Evolutionary conservation across 2,329 filamentous ascomycete genomes (phyloP), one percentile per base, ranked within the genome.

Genomic region (Remersonia thermophila): DNA sequence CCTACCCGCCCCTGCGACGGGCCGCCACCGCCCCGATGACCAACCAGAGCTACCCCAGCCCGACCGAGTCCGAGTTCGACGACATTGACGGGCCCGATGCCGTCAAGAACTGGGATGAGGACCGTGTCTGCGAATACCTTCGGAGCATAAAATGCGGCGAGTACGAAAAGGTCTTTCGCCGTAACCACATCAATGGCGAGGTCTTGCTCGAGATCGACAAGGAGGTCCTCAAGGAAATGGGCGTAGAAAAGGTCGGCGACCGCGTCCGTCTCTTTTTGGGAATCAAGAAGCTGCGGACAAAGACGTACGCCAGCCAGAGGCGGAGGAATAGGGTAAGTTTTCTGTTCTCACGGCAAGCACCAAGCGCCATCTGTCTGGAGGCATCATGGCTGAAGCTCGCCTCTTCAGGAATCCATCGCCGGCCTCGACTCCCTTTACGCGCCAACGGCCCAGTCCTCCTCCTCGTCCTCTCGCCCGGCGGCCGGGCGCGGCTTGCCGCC

Each of bases 151-250:
- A 93, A 54, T 96, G 87, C 55, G 79, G 80, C 49, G 86, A 96
- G 55, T 96, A 98, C 60, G 86, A 94, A 55, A 78, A 83, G 52
- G 61, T 94, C 17, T 95, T 95, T 60, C 62, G 83, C 61, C 78
- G 78, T 55, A 94, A 98, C 58, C 84, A 96, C 59, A 95, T 98
- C 65, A 98, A 91, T 55, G 91, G 91, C 51, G 86, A 95, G 62
- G 95, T 93, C 55, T 67, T 98, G 30, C 71, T 98, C 49, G 91
- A 98, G 61, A 89, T 95, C 69, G 91, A 98, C 60, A 93, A 94
- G 66, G 80, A 86, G 38, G 85, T 93, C 28, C 69, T 98, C 45
- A 93, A 94, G 59, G 91, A 98, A 58, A 93, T 98, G 76, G 91
- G 91, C 30, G 89, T 98, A 49, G 93, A 94, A 49, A 98, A 96